Base-by-base conservation (phyloP, 169 alveolate genomes). In the Plasmodium yoelii region DNA sequence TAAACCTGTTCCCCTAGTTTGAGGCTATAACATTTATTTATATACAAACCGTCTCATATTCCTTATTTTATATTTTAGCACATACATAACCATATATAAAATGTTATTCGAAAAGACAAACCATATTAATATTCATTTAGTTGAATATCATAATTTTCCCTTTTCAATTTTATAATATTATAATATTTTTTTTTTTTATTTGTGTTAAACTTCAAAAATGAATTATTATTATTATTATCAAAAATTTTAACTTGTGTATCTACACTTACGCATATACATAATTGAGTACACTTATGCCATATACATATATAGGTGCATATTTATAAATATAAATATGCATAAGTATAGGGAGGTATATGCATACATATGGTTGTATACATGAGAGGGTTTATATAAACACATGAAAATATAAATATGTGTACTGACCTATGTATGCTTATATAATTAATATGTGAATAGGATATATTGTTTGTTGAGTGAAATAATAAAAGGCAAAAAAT, bases 381-480 rank as follows among this genome's bases (percentile, higher is more conserved):
- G 55, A 57, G 0, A 2, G 10, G 13, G 13, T 61, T 77, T 56
- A 77, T 60, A 46, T 10, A 42, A 6, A 19, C 26, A 49, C 46
- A 53, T 5, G n/a, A 12, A 24, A n/a, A 44, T 67, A 34, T 28
- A 42, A 28, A 56, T 59, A 72, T 42, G 26, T 42, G 42, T 64
- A 73, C 71, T 49, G 55, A 61, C 28, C n/a, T 51, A 71, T 53
- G 46, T 51, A 71, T 53, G 46, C 19, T 61, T 42, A 70, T 67
- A 72, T 44, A 44, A 74, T 24, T 39, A 46, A 15, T 22, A 39
- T 28, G 51, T n/a, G 1, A 7, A 28, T 22, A 64, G 53, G 44
- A 44, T 47, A 1, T 47, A 65, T 18, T 59, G 46, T 26, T 13
- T 15, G 24, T 39, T 15, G 39, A 51, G 60, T 49, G 9, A 42